Percentiles rank a stretch among this genome's conserved stretches.
Conservation (phyloP, 768 basidiomycete genomes). For the Dacryopinax spathularia region DNA sequence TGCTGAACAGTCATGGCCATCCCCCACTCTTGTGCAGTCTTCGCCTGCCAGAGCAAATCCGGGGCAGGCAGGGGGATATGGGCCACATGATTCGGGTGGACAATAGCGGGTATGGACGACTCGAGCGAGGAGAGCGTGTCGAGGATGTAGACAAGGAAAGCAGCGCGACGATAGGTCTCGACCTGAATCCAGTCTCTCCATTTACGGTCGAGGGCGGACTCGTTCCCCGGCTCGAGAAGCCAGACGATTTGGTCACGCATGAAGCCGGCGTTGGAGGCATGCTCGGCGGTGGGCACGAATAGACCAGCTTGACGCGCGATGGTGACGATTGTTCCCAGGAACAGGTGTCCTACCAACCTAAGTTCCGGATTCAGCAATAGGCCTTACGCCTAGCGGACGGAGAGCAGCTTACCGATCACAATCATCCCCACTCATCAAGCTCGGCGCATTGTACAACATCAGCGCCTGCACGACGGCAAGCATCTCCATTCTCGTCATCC, state of each 20-base stretch:
- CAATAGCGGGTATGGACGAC: constrained; percentile 20
- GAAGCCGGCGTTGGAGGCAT: constrained; percentile 12
- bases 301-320: constrained; percentile 25
- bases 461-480: constrained; percentile 12
- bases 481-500: not conserved
- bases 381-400: constrained; percentile 6
- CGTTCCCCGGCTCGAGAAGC: constrained; percentile 17
- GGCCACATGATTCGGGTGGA: constrained; percentile 20
- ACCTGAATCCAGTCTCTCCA: constrained; percentile 27
- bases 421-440: constrained; percentile 18
- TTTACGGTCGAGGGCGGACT: constrained; percentile 15
- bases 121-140: constrained; percentile 27
- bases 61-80: constrained; percentile 26
- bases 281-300: constrained; percentile 21
- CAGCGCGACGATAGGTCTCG: constrained; percentile 25
- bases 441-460: constrained; percentile 21
- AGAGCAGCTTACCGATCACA: not conserved
- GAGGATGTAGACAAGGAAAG: constrained; percentile 25
- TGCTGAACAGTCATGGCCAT: constrained; percentile 19
- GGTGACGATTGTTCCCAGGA: constrained; percentile 22
- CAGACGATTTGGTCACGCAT: constrained; percentile 9
- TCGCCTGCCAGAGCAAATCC: constrained; percentile 26
- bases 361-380: constrained; percentile 7
- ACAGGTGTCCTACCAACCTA: constrained; percentile 20
- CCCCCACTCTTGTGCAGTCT: constrained; percentile 21